Base-by-base conservation (phyloP, 495 filamentous ascomycete species). In the Letharia lupina region DNA sequence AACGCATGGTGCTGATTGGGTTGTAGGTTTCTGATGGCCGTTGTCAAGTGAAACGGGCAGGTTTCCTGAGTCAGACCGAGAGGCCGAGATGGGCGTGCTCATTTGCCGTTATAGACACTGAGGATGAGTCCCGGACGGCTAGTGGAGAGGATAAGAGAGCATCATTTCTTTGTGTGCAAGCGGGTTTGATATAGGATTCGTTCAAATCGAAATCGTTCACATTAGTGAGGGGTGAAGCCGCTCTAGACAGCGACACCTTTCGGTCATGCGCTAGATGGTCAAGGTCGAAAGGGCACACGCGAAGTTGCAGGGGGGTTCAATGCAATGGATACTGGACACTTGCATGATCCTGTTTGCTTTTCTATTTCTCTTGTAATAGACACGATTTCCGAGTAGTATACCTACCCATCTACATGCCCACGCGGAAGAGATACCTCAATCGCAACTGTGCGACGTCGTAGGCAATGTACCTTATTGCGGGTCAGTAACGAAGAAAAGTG, bases 381-480 rank as follows among this genome's bases (percentile, higher is more conserved):
- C 48, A 23, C 48, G 48, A 13, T 50, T 12, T 3, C 9, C 13
- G 28, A 8, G 23, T 52, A 15, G 13, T 35, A 18, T 50, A 52
- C n/a, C 15, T 47, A 47, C 44, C 16, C n/a, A 57, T 23, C 54
- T 57, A 70, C 65, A 70, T 70, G 10, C 75, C 59, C 12, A 91
- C 82, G 18, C 84, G 81, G 70, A 95, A 86, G 18, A 96, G 76
- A 73, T 96, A 96, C 11, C 87, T 81, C 64, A 93, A 80, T 23
- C 86, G 82, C 41, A 95, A 84, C 77, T 96, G 91, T 1, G 86
- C 78, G 12, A 91, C 80, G 71, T 93, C 85, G 70, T 96, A 96
- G 39, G 81, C 81, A 60, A 94, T 91, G 72, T 57, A 57, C 33
- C 54, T 57, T 2, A 3, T 33, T 4, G 10, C 20, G 2, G 3